Conservation (phyloP, 2,329 filamentous ascomycete genomes). For the Orbilia blumenaviensis region DNA sequence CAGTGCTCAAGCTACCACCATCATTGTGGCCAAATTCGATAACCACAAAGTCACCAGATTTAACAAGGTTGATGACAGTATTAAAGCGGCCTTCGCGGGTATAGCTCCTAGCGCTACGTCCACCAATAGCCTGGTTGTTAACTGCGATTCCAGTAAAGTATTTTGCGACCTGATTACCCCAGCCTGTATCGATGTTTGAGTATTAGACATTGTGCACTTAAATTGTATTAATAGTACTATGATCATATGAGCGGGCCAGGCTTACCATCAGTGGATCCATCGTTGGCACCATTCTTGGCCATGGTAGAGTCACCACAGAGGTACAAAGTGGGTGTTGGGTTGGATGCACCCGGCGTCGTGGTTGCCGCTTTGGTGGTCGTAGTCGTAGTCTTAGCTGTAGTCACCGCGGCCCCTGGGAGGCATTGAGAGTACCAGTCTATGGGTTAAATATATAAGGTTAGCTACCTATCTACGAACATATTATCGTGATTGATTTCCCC, state of each 20-base stretch:
- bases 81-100: slow-evolving; percentile 73
- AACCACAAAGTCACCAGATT: slow-evolving; percentile 71
- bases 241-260: background rate
- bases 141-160: slow-evolving; percentile 61
- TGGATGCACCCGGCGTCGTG: slow-evolving; percentile 22
- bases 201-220: background rate
- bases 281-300: slow-evolving; percentile 44
- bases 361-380: slow-evolving; percentile 7
- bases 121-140: slow-evolving; percentile 72
- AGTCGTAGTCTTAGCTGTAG: slow-evolving; percentile 6
- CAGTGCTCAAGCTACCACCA: slow-evolving; percentile 64
- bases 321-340: slow-evolving; percentile 35
- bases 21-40: slow-evolving; percentile 80
- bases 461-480: no score
- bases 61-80: slow-evolving; percentile 66
- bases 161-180: slow-evolving; percentile 56
- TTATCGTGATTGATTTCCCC: no score
- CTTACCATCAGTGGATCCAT: slow-evolving; percentile 41
- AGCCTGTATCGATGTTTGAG: slow-evolving; percentile 25
- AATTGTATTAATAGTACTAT: no score
- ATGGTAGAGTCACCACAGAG: slow-evolving; percentile 50
- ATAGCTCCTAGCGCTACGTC: slow-evolving; percentile 73
- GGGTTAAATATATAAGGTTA: background rate
- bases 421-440: slow-evolving; percentile 47
- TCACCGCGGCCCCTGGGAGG: slow-evolving; percentile 14